Percentiles rank a stretch among this genome's conserved stretches.
Evolutionary conservation across 306 rosid species (phyloP).

Genomic region (Vachellia pachyceras): DNA sequence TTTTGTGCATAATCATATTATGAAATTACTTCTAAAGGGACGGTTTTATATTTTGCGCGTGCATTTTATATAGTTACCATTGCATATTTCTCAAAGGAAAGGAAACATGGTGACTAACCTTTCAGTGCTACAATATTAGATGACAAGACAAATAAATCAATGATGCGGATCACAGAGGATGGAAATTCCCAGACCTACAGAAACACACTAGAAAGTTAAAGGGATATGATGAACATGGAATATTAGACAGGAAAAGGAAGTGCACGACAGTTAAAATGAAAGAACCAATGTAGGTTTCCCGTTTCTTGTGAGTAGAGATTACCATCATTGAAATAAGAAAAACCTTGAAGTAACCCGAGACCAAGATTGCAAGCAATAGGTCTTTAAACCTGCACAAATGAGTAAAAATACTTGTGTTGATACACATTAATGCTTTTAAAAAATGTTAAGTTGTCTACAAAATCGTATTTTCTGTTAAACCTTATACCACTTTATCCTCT

Average conservation of each 20-base stretch:
- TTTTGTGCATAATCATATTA: neutral
- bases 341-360: constrained; percentile 90
- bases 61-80: constrained; percentile 1
- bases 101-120: constrained; percentile 52
- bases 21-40: neutral
- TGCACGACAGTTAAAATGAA: constrained; percentile 17
- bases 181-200: constrained; percentile 93
- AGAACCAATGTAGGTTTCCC: constrained; percentile 24
- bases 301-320: constrained; percentile 26
- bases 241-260: constrained; percentile 1
- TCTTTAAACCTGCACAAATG: constrained; percentile 59
- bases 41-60: neutral
- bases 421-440: constrained; percentile 19
- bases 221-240: constrained; percentile 21
- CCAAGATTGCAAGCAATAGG: constrained; percentile 66
- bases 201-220: constrained; percentile 37
- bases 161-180: constrained; percentile 73
- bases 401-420: constrained; percentile 34
- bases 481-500: constrained; percentile 10
- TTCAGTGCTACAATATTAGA: constrained; percentile 80
- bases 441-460: constrained; percentile 27
- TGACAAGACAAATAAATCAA: constrained; percentile 81
- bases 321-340: constrained; percentile 86
- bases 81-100: constrained; percentile 8
- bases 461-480: constrained; percentile 12